A percentile compares a stretch with the other conserved stretches of the same genome.
Evolutionary conservation across 176 grass and related monocot genomes (phyloP).

Genomic region (Ananas comosus): DNA sequence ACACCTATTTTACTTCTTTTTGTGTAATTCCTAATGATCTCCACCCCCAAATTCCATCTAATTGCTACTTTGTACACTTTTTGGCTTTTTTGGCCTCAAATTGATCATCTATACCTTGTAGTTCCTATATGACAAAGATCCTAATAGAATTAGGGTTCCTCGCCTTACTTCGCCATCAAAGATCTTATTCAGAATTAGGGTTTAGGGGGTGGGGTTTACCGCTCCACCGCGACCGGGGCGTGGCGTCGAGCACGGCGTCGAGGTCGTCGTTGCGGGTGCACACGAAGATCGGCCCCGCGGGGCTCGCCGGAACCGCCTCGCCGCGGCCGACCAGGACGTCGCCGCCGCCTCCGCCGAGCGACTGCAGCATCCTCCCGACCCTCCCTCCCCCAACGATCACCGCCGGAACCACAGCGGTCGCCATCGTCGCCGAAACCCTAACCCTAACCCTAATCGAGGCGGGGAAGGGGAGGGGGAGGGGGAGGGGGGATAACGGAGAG

Average conservation of each 20-base stretch:
- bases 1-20: no score
- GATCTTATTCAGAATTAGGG: neutral
- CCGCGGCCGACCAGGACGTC: slow-evolving; percentile 66
- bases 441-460: slow-evolving; percentile 12
- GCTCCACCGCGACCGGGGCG: slow-evolving; percentile 62
- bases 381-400: slow-evolving; percentile 79
- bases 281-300: slow-evolving; percentile 57
- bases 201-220: slow-evolving; percentile 35
- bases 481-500: slow-evolving; percentile 21
- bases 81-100: no score
- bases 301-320: slow-evolving; percentile 40
- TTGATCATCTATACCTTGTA: no score
- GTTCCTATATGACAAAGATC: no score
- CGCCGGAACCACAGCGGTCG: slow-evolving; percentile 41
- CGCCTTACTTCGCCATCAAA: no score
- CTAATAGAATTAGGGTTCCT: no score
- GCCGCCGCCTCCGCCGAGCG: slow-evolving; percentile 35
- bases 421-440: slow-evolving; percentile 18
- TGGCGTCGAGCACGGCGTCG: slow-evolving; percentile 72
- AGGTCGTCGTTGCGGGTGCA: slow-evolving; percentile 97
- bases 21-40: neutral
- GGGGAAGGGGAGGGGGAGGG: slow-evolving; percentile 1
- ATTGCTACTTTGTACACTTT: no score
- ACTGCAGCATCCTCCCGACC: slow-evolving; percentile 51
- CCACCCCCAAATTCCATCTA: no score